Conservation (phyloP, 2,329 filamentous ascomycete species). For the Fusarium pseudocircinatum region DNA sequence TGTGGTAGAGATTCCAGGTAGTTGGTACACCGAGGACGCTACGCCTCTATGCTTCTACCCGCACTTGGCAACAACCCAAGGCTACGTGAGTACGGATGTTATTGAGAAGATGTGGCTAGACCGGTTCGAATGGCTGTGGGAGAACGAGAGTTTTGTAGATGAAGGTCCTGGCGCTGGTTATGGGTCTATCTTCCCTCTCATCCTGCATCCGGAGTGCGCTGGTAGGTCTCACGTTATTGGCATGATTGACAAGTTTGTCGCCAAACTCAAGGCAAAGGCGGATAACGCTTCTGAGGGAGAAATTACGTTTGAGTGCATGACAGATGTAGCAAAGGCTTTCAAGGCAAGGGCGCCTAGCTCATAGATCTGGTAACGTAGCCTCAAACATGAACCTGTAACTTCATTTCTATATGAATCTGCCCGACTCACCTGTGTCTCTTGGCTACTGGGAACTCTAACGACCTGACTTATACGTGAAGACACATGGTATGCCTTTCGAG, state of each 20-base stretch:
- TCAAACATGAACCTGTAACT: rapidly evolving
- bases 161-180: background rate
- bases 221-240: background rate
- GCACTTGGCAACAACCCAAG: background rate
- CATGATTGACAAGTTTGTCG: background rate
- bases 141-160: background rate
- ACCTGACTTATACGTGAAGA: too few species aligned
- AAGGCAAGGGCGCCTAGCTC: background rate
- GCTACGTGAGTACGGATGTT: background rate
- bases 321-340: background rate
- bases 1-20: background rate
- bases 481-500: too few species aligned
- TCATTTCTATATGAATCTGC: rapidly evolving
- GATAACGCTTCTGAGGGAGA: background rate
- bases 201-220: background rate
- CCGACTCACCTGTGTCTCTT: too few species aligned
- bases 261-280: background rate
- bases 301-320: background rate
- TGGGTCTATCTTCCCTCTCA: background rate
- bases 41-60: background rate
- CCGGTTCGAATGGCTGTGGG: background rate
- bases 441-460: too few species aligned
- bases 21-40: slow-evolving; percentile 3
- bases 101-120: background rate
- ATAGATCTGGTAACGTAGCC: rapidly evolving